Evolutionary conservation across 768 basidiomycete genomes (phyloP).

Genomic region (Melanogaster broomeanus): DNA sequence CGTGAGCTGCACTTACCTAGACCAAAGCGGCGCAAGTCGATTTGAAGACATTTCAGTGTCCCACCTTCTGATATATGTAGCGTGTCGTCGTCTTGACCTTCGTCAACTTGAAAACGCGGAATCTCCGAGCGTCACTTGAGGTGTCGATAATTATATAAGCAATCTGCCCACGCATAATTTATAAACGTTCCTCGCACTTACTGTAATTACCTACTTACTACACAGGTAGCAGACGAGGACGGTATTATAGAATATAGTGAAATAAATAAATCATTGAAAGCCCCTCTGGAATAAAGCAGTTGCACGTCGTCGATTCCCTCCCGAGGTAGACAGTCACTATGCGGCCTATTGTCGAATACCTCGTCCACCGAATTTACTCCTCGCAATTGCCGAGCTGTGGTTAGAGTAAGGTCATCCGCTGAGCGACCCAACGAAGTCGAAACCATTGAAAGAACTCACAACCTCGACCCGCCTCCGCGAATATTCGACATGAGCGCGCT

Average conservation of each 20-base stretch:
- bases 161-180: no score
- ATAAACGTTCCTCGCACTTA: no score
- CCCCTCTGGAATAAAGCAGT: not conserved
- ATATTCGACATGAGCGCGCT: constrained; percentile 80
- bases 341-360: constrained; percentile 26
- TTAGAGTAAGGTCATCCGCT: not conserved
- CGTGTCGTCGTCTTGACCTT: constrained; percentile 37
- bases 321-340: no score
- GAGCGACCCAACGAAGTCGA: not conserved
- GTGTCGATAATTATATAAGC: no score
- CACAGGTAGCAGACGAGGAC: no score
- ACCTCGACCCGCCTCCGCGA: constrained; percentile 60
- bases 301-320: not conserved
- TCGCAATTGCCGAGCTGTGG: constrained; percentile 36
- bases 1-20: constrained; percentile 49
- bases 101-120: constrained; percentile 40
- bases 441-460: constrained; percentile 50
- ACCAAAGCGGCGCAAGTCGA: constrained; percentile 72
- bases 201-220: no score
- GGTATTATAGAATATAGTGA: constrained; percentile 7
- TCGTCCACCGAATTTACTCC: constrained; percentile 31
- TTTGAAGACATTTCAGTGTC: constrained; percentile 67
- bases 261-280: not conserved
- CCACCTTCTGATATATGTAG: constrained; percentile 39
- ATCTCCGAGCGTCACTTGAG: no score